phyloP scores from a whole-genome alignment of 495 filamentous ascomycete genomes.

The Aspergillus sparsus region DNA sequence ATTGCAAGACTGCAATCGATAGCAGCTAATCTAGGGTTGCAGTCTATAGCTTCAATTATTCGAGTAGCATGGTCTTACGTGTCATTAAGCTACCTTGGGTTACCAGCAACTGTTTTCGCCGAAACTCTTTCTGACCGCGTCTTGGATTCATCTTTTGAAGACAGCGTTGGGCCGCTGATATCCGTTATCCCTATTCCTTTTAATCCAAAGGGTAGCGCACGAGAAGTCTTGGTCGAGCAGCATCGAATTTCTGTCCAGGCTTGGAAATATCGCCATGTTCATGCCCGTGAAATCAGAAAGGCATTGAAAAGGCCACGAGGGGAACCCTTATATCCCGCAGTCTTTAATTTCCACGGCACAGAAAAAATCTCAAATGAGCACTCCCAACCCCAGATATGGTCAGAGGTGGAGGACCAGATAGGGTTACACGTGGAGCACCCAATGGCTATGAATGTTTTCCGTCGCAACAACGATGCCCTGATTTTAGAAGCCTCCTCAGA shows the following conservation, averaged over 20 bases:
- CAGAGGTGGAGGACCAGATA: constrained; percentile 28
- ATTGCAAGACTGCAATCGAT: constrained; percentile 22
- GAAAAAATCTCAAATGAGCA: neutral
- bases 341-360: constrained; percentile 35
- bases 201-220: constrained; percentile 21
- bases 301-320: constrained; percentile 28
- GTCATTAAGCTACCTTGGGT: constrained; percentile 33
- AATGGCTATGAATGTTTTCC: constrained; percentile 37
- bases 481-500: constrained; percentile 32
- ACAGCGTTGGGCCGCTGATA: constrained; percentile 34
- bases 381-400: constrained; percentile 23
- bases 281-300: constrained; percentile 33
- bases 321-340: constrained; percentile 34
- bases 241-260: constrained; percentile 27
- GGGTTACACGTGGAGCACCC: constrained; percentile 39
- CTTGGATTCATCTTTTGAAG: constrained; percentile 27
- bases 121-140: constrained; percentile 38
- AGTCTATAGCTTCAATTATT: constrained; percentile 35
- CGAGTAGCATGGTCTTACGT: constrained; percentile 35
- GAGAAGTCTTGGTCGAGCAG: constrained; percentile 28
- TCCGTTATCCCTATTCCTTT: constrained; percentile 39
- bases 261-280: constrained; percentile 30
- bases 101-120: constrained; percentile 34
- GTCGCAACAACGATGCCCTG: constrained; percentile 18
- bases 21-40: constrained; percentile 30